Base-by-base conservation (phyloP, 805 yeast species). In the Kuraishia molischiana region DNA sequence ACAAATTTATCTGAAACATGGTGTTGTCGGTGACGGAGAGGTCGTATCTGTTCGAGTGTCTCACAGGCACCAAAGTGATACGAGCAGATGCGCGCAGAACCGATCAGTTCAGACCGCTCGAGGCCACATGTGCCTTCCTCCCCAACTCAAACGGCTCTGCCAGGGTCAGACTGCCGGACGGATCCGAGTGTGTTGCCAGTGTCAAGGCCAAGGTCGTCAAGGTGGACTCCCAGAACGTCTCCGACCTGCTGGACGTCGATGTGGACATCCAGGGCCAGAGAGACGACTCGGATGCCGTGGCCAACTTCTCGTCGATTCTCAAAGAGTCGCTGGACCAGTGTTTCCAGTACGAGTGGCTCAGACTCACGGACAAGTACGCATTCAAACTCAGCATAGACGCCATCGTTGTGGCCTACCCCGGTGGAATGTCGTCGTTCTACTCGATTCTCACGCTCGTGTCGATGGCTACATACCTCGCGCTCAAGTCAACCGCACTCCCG, bases 121-220 rank as follows among this genome's bases (percentile, higher is more conserved):
- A 86, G 51, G 84, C 95, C 3, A 77, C 76, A 11, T 77, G 85
- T 5, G 80, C 80, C 36, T 82, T 90, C 49, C 66, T 92, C 41
- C 92, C 95, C 1, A 74, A 79, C 37, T 83, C 96, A 3, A 85
- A 90, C 59, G 98, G 98, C 11, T 87, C 97, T 2, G 82, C 97
- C 0, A 72, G 95, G 61, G 74, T 90, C 15, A 71, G 87, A 45
- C 72, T 86, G 24, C 71, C 83, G 35, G 97, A 90, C 57, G 97
- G 98, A 18, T 76, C 86, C 43, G 97, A 92, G 59, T 86, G 95
- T 49, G 80, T 92, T 24, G 90, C 86, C 4, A 92, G 97, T 51
- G 72, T 90, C 35, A 92, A 92, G 59, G 75, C 89, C 10, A 82
- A 83, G 49, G 96, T 89, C 3, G 83, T 85, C 13, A 30, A 20